Evolutionary conservation across 225 moss, liverwort and hornwort species (phyloP), one percentile per base, ranked within the genome.

Genomic region (Thuidium tamariscinum): DNA sequence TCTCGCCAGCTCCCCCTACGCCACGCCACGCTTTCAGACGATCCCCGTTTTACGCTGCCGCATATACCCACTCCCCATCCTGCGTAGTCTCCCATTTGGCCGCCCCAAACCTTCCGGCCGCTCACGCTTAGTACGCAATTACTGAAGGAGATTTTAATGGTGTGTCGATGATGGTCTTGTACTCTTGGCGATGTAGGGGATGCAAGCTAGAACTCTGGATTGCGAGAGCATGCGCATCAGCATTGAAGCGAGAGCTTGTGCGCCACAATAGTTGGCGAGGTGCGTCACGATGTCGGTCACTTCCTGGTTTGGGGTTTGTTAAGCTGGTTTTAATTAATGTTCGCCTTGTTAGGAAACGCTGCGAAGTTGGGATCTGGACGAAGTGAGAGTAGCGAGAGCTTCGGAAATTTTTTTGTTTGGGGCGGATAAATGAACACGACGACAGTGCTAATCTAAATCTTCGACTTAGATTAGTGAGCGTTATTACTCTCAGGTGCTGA

Each of bases 31-130:
- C 76, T 64, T 86, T 63, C 57, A 54, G 55, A 13, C 66, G 79
- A 85, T 90, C 90, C 90, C 62, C 69, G 42, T 88, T 90, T 51
- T 49, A 21, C 85, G 90, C 84, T 63, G 56, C 66, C 73, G 49
- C 73, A 16, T 86, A 32, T 72, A 79, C 65, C 64, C 34, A 79
- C 86, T 32, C 11, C 39, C 9, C 27, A 12, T 39, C 77, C 55
- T 7, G 16, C 9, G 25, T 4, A 41, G 25, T 27, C 39, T 39
- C 18, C 18, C 29, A 39, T 39, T 59, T 27, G 29, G 12, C 59
- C 41, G 29, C 41, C 59, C 59, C 78, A 29, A 17, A 26, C 59
- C 78, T 29, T 5, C 59, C 41, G 36, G 22, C 20, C 17, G 27
- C 59, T 5, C 29, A 4, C 36, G 36, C 75, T 36, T n/a, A n/a